Conservation (phyloP, 306 rosid species). For the Glycine tomentella region DNA sequence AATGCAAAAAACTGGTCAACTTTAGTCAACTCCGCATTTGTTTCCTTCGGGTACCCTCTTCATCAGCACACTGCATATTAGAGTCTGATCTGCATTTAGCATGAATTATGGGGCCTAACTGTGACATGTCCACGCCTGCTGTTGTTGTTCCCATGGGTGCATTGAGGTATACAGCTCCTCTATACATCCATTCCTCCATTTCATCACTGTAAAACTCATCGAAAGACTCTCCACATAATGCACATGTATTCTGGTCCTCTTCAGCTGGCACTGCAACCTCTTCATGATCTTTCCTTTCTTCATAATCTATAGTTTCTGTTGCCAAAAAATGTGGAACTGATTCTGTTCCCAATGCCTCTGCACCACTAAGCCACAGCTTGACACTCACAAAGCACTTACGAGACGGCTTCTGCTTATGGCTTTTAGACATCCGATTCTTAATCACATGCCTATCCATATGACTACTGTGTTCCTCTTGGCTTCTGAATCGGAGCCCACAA, state of each 20-base stretch:
- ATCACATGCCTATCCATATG: slow-evolving; percentile 99
- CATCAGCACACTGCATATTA: slow-evolving; percentile 4
- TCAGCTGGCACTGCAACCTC: slow-evolving; percentile 94
- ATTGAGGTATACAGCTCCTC: slow-evolving; percentile 87
- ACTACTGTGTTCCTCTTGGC: slow-evolving; percentile 90
- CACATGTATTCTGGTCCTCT: slow-evolving; percentile 87
- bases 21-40: slow-evolving; percentile 63
- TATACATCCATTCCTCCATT: slow-evolving; percentile 90
- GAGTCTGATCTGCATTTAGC: slow-evolving; percentile 90
- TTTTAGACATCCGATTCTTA: slow-evolving; percentile 92
- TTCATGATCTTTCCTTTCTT: slow-evolving; percentile 50
- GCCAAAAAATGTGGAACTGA: slow-evolving; percentile 83
- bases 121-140: slow-evolving; percentile 69
- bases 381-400: slow-evolving; percentile 92
- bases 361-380: slow-evolving; percentile 94
- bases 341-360: slow-evolving; percentile 89
- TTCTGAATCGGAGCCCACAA: slow-evolving; percentile 89
- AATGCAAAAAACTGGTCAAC: slow-evolving; percentile 47
- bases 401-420: slow-evolving; percentile 80
- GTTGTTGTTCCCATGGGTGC: slow-evolving; percentile 52
- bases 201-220: slow-evolving; percentile 96
- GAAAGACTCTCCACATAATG: slow-evolving; percentile 87
- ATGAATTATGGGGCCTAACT: slow-evolving; percentile 94
- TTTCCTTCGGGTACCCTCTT: slow-evolving; percentile 72
- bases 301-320: slow-evolving; percentile 48